Evolutionary conservation across 108 stramenopile species (phyloP).

Genomic region (Cyclotella baltica): DNA sequence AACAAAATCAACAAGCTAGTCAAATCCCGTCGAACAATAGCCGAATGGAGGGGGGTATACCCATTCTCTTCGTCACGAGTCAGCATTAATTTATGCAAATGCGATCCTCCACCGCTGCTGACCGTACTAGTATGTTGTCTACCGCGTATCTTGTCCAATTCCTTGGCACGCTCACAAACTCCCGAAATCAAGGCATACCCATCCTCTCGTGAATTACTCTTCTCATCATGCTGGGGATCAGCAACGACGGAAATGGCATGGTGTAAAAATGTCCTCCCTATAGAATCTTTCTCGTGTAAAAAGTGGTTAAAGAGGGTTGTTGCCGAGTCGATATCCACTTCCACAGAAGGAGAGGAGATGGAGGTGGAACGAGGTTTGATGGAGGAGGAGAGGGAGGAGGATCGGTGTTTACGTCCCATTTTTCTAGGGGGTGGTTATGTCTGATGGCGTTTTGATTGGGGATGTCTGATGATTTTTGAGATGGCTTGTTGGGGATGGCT

Average conservation of each 20-base stretch:
- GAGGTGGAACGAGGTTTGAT: background rate
- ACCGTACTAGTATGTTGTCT: no score
- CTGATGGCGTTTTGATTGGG: no score
- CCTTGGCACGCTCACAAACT: constrained; percentile 22
- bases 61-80: constrained; percentile 63
- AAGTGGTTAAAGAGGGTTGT: constrained; percentile 22
- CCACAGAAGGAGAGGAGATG: background rate
- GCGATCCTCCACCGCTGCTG: background rate
- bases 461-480: no score
- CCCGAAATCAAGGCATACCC: constrained; percentile 27
- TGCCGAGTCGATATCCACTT: constrained; percentile 17
- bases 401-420: no score
- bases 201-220: no score
- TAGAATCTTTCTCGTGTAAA: constrained; percentile 8
- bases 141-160: constrained; percentile 18
- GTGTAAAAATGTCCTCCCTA: constrained; percentile 21
- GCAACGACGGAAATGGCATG: constrained; percentile 2
- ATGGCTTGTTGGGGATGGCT: no score
- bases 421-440: no score
- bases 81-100: constrained; percentile 13
- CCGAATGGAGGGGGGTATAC: constrained; percentile 75
- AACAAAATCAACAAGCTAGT: no score
- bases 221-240: background rate
- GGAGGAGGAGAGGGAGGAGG: no score
- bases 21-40: constrained; percentile 59